Evolutionary conservation across 163 green algal species (phyloP).

Genomic region (Chlamydomonas reinhardtii): DNA sequence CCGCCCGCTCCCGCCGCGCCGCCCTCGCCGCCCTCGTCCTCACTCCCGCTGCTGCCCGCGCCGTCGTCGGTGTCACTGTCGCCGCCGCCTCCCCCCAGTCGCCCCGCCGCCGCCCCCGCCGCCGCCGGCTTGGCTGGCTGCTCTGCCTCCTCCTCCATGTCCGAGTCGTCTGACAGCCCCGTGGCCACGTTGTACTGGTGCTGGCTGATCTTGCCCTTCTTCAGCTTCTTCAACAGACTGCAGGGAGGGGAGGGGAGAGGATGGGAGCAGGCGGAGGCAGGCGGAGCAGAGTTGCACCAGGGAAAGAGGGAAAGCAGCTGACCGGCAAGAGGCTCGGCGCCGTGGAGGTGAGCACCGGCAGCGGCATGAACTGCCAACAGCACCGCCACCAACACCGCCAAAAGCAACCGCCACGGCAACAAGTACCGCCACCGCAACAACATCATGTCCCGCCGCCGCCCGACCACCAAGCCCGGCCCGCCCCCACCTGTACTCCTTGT

Average conservation of each 20-base stretch:
- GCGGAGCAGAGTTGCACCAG: no score
- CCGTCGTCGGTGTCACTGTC: neutral
- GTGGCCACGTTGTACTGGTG: slow-evolving; percentile 74
- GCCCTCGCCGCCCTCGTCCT: neutral
- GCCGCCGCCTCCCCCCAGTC: neutral
- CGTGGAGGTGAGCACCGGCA: no score
- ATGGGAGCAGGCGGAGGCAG: neutral
- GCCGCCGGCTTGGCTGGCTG: no score
- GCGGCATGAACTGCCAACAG: no score
- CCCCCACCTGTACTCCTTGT: slow-evolving; percentile 80
- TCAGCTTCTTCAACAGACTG: slow-evolving; percentile 87
- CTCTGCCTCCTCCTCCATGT: neutral
- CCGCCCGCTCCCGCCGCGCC: neutral
- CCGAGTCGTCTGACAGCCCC: slow-evolving; percentile 9
- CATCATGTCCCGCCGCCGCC: no score
- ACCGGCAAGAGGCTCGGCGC: no score
- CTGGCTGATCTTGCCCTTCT: slow-evolving; percentile 89
- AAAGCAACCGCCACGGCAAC: no score
- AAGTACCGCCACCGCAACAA: no score
- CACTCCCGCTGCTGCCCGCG: neutral
- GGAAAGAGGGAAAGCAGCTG: no score
- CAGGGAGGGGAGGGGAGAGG: neutral
- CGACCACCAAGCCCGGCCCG: no score
- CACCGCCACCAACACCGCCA: no score
- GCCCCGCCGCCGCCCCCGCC: neutral